Percentiles rank a stretch among this genome's conserved stretches.
phyloP scores from a whole-genome alignment of 257 asterid species.

The Petunia secreta region DNA sequence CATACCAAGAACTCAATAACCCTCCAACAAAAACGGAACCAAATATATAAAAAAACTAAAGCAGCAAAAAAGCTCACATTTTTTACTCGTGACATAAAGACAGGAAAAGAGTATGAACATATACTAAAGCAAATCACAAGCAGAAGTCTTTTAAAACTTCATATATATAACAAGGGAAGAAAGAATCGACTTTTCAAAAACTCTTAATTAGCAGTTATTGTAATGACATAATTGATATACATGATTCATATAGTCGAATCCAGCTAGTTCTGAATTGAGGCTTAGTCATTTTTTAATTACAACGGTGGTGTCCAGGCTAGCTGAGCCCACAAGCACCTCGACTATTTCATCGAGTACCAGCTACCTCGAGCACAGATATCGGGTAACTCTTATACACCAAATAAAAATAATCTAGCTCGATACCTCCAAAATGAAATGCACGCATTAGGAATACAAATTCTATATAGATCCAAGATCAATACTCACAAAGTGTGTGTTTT shows the following conservation, averaged over 20 bases:
- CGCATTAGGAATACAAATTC: neutral
- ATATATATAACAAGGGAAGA: neutral
- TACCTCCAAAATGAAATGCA: neutral
- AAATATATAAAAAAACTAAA: neutral
- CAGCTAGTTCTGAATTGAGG: neutral
- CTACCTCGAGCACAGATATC: no score
- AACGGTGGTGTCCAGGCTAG: no score
- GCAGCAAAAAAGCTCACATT: neutral
- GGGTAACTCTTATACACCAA: neutral
- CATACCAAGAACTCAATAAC: constrained; percentile 9
- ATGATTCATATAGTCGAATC: constrained; percentile 1
- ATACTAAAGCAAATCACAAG: neutral
- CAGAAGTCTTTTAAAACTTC: neutral
- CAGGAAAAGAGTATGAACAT: neutral
- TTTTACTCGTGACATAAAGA: neutral
- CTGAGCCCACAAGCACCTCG: no score
- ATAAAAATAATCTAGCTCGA: neutral
- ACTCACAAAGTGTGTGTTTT: neutral
- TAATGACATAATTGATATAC: neutral
- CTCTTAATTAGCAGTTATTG: neutral
- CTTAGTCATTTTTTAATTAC: neutral
- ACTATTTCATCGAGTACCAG: no score
- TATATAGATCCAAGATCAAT: constrained; percentile 16
- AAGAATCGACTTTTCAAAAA: neutral
- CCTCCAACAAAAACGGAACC: constrained; percentile 12